These are phyloP conservation scores for Naganishia randhawae DNA, from an alignment of 768 basidiomycete species.

Conservation along the genomic window DNA sequence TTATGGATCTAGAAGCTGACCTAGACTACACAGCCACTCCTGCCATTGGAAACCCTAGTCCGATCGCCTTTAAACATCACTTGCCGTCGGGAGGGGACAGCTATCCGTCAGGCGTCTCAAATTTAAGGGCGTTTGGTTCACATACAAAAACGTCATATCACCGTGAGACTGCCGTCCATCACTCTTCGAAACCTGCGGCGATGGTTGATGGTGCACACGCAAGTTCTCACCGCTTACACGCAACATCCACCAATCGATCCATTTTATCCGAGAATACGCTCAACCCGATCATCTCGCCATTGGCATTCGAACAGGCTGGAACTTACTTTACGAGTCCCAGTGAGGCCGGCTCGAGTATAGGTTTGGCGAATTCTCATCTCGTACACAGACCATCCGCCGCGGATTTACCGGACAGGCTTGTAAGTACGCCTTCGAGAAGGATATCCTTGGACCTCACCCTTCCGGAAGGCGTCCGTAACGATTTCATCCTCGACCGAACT, in stretches of 20 bases:
- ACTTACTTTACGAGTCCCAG: constrained; percentile 21
- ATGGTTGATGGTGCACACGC: background rate
- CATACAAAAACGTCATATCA: background rate
- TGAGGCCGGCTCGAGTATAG: constrained; percentile 5
- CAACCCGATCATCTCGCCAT: constrained; percentile 8
- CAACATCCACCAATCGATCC: background rate
- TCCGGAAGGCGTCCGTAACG: background rate
- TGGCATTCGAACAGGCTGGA: background rate
- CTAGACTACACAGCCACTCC: background rate
- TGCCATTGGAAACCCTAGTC: background rate
- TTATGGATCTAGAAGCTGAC: constrained; percentile 5
- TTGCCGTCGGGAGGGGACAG: background rate
- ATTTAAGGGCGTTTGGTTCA: background rate
- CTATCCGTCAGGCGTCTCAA: background rate
- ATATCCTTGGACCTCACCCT: background rate
- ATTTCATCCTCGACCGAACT: background rate
- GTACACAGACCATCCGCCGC: background rate
- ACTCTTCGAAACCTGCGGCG: background rate
- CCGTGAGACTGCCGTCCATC: background rate
- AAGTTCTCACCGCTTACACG: background rate
- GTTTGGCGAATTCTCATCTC: background rate
- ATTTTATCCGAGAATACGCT: background rate
- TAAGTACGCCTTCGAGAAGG: background rate
- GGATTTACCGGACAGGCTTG: background rate
- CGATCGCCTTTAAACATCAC: background rate